Conservation (phyloP, 2,329 filamentous ascomycete species). For the Fusarium denticulatum region DNA sequence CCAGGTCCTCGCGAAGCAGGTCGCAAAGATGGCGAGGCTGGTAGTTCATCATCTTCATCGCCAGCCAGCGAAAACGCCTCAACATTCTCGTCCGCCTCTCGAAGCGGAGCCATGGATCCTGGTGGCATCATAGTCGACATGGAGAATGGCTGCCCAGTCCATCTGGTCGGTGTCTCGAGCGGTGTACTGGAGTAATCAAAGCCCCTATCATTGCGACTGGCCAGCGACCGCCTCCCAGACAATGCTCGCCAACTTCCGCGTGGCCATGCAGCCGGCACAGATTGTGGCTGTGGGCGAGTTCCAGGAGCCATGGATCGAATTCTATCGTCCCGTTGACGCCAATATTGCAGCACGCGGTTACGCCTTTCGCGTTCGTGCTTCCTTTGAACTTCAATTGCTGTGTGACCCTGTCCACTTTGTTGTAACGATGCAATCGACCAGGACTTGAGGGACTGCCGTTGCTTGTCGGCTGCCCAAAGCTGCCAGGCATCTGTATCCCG, state of each 20-base stretch:
- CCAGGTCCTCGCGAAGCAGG: conserved; percentile 31
- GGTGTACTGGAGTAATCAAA: conserved; percentile 35
- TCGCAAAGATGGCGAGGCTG: conserved; percentile 35
- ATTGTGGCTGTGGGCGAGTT: conserved; percentile 18
- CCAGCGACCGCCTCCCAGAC: conserved; percentile 38
- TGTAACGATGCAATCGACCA: conserved; percentile 53
- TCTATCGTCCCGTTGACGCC: conserved; percentile 42
- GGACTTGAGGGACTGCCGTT: conserved; percentile 48
- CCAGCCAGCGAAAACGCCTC: conserved; percentile 35
- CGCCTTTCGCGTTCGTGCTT: conserved; percentile 48
- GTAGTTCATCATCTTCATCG: conserved; percentile 42
- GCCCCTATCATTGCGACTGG: conserved; percentile 35
- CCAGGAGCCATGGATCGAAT: conserved; percentile 14
- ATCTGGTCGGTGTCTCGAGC: conserved; percentile 58
- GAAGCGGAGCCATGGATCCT: conserved; percentile 46
- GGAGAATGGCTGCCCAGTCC: conserved; percentile 54
- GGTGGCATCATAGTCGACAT: conserved; percentile 46
- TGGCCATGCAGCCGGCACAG: conserved; percentile 24
- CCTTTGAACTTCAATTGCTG: conserved; percentile 47
- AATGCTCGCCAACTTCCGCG: conserved; percentile 43
- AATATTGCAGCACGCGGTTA: conserved; percentile 45
- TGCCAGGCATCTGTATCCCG: conserved; percentile 44
- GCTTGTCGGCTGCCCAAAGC: conserved; percentile 47
- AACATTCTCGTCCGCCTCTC: conserved; percentile 45
- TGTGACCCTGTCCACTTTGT: conserved; percentile 51